Evolutionary conservation across 148 eudicot genomes (phyloP), one percentile per base, ranked within the genome.

Genomic region (Rhododendron simsii): DNA sequence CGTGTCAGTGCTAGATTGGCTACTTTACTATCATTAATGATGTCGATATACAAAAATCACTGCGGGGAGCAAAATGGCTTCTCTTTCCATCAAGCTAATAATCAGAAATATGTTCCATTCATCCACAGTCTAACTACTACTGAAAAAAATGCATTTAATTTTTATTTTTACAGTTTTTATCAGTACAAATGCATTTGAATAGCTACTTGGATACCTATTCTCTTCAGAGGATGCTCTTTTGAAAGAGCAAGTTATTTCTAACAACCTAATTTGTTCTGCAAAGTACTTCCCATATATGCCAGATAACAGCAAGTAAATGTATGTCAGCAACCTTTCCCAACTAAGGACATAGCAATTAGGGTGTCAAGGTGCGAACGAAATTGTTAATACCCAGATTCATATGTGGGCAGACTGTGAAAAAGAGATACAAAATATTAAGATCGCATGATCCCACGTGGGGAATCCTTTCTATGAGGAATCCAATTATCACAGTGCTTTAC

Each of bases 1-100:
- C 23, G 2, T n/a, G 69, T 85, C 18, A 85, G 50, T 45, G 69
- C 76, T 12, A 21, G 78, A 65, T 84, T 33, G 67, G 82, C 80
- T 28, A 55, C 26, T 63, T 59, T 3, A 53, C 57, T 65, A 23
- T 78, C 28, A 65, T 78, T 78, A 75, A 57, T 37, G 84, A 63
- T 14, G 51, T 28, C 16, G 1, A 18, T 53, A 55, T 5, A 26
- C 18, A 47, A 9, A 45, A n/a, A 37, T n/a, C 48, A 53, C 59
- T 35, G 37, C 16, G 57, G 16, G 39, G 35, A 85, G 48, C 45
- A 65, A 44, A 80, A 33, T 39, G 44, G 75, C 39, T n/a, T 80
- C 21, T 48, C 57, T 41, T 78, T 6, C 28, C 81, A 47, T 39
- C 23, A 7, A 41, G 80, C 3, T 9, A 77, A 44, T 77, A 8